Conservation (phyloP, 2,329 filamentous ascomycete genomes). For the Fusarium drepaniforme region DNA sequence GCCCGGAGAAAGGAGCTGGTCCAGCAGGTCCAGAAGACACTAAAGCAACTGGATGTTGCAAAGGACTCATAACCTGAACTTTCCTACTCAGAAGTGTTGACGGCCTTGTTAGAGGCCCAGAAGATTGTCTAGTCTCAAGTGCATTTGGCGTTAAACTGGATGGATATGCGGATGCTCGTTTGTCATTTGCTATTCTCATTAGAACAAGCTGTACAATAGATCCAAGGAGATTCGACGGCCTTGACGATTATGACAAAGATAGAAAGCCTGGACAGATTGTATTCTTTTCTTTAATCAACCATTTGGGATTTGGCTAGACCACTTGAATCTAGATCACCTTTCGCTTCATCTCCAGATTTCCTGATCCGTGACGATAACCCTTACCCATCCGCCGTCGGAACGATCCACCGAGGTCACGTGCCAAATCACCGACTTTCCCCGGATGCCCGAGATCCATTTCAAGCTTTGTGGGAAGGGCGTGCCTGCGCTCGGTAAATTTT, state of each 20-base stretch:
- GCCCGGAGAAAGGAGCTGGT: slow-evolving; percentile 78
- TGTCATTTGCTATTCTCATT: slow-evolving; percentile 38
- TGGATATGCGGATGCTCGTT: slow-evolving; percentile 25
- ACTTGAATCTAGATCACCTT: neutral
- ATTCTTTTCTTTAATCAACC: slow-evolving; percentile 8
- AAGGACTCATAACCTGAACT: slow-evolving; percentile 40
- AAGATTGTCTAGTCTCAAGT: slow-evolving; percentile 37
- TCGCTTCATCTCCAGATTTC: neutral
- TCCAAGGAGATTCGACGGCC: slow-evolving; percentile 32
- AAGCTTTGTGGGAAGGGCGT: slow-evolving; percentile 9
- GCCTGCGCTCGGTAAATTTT: slow-evolving; percentile 44
- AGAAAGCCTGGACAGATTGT: slow-evolving; percentile 39
- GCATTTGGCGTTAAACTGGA: slow-evolving; percentile 38
- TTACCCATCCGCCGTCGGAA: slow-evolving; percentile 8
- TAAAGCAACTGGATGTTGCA: slow-evolving; percentile 72
- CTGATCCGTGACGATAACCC: neutral
- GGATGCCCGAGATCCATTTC: neutral
- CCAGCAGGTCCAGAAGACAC: slow-evolving; percentile 74
- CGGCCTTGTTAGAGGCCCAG: slow-evolving; percentile 16
- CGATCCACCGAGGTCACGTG: slow-evolving; percentile 27
- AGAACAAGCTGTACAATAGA: slow-evolving; percentile 47
- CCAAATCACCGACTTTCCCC: neutral
- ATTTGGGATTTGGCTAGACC: slow-evolving; percentile 2
- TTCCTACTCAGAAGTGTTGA: slow-evolving; percentile 11
- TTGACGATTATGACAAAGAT: slow-evolving; percentile 42